Percentiles rank a stretch among this genome's conserved stretches.
These are phyloP conservation scores for Plantago ovata DNA, from an alignment of 257 asterid species.

Conservation along the genomic window DNA sequence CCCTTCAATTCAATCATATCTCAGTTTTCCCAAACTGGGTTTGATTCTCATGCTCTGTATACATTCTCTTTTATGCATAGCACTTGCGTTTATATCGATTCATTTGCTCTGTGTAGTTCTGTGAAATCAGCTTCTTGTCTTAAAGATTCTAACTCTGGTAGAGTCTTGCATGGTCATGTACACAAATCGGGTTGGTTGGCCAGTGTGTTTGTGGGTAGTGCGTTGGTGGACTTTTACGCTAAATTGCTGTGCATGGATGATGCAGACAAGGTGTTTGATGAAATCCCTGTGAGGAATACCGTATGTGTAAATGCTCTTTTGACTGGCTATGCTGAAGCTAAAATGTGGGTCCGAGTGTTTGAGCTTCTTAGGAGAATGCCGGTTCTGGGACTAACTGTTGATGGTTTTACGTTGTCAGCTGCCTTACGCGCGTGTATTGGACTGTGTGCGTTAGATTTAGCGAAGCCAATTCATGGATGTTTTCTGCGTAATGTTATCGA, in stretches of 20 bases:
- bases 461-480: conserved; percentile 63
- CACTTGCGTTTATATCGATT: conserved; percentile 48
- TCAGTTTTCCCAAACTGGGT: conserved; percentile 56
- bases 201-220: conserved; percentile 79
- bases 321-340: conserved; percentile 67
- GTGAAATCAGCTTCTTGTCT: conserved; percentile 41
- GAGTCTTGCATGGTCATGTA: conserved; percentile 46
- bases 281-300: conserved; percentile 64
- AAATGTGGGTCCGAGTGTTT: too few relatives aligned
- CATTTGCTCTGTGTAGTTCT: conserved; percentile 57
- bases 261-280: conserved; percentile 71
- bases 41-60: conserved; percentile 42
- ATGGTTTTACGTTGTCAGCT: conserved; percentile 58
- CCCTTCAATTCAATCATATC: too few relatives aligned
- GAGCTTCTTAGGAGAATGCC: too few relatives aligned
- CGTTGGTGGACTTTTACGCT: conserved; percentile 51
- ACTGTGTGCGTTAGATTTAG: conserved; percentile 46
- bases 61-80: conserved; percentile 64
- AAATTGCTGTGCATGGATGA: conserved; percentile 28
- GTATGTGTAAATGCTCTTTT: conserved; percentile 75
- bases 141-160: conserved; percentile 35
- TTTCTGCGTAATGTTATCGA: conserved; percentile 44
- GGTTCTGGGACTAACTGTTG: conserved; percentile 32
- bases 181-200: conserved; percentile 56
- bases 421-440: conserved; percentile 66